These are phyloP conservation scores for Talaromyces islandicus DNA, from an alignment of 2,329 filamentous ascomycete genomes.

Conservation along the genomic window DNA sequence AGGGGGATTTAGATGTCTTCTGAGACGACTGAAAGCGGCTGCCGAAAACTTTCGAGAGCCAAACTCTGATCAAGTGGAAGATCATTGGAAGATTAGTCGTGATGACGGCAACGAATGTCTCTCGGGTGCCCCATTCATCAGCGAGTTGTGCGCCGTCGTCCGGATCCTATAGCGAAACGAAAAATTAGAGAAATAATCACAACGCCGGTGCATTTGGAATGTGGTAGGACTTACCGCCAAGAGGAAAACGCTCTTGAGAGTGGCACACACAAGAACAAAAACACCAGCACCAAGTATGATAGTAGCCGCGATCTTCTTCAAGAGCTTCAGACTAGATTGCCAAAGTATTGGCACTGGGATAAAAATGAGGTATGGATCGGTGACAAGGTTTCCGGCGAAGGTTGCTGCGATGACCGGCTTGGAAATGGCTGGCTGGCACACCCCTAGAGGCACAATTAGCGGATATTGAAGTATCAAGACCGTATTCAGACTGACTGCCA, in stretches of 20 bases:
- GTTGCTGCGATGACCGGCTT: slow-evolving; percentile 48
- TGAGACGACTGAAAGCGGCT: slow-evolving; percentile 33
- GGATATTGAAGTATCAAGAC: slow-evolving; percentile 8
- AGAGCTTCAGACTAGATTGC: slow-evolving; percentile 41
- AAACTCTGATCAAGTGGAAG: slow-evolving; percentile 37
- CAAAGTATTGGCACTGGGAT: slow-evolving; percentile 54
- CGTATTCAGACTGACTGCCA: slow-evolving; percentile 39
- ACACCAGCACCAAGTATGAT: slow-evolving; percentile 48
- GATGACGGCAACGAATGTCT: slow-evolving; percentile 35
- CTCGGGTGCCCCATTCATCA: slow-evolving; percentile 33
- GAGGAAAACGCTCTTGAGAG: slow-evolving; percentile 47
- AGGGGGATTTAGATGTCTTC: slow-evolving; percentile 33
- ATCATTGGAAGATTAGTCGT: slow-evolving; percentile 34
- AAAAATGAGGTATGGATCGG: slow-evolving; percentile 55
- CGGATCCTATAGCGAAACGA: slow-evolving; percentile 18
- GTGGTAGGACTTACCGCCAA: slow-evolving; percentile 24
- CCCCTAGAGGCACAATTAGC: slow-evolving; percentile 23
- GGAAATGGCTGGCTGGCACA: slow-evolving; percentile 47
- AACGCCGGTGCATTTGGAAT: not conserved
- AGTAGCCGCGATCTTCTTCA: slow-evolving; percentile 45
- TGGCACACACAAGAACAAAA: slow-evolving; percentile 48
- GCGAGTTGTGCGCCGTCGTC: slow-evolving; percentile 25
- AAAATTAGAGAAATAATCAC: not conserved
- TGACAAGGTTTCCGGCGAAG: slow-evolving; percentile 48
- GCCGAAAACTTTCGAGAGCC: slow-evolving; percentile 33